Percentiles rank a stretch among this genome's conserved stretches.
phyloP scores from a whole-genome alignment of 2,329 filamentous ascomycete species.

The Graphilbum fragrans region DNA sequence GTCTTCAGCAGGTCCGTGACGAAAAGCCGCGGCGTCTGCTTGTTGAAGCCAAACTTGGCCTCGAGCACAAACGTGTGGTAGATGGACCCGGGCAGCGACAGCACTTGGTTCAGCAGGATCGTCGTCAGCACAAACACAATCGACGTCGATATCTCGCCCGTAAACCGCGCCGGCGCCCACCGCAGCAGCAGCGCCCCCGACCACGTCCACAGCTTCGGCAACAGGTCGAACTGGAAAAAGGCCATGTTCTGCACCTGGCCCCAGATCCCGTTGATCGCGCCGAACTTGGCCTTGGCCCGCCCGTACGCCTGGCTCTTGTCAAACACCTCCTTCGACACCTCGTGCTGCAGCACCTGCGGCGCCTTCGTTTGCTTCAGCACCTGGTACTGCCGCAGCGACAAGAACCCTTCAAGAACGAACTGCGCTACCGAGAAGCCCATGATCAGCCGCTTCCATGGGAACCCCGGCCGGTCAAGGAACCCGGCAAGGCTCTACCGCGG shows the following conservation, averaged over 20 bases:
- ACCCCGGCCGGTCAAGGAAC: conserved; percentile 79
- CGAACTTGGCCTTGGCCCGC: conserved; percentile 87
- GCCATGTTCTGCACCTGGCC: conserved; percentile 78
- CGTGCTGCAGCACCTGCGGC: conserved; percentile 76
- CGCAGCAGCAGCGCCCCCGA: conserved; percentile 62
- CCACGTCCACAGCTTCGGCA: conserved; percentile 81
- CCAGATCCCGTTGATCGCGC: conserved; percentile 69
- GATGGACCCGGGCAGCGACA: conserved; percentile 70
- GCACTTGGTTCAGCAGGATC: conserved; percentile 65
- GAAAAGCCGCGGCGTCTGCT: conserved; percentile 85
- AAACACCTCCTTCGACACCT: conserved; percentile 81
- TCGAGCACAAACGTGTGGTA: conserved; percentile 95
- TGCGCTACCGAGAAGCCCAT: conserved; percentile 89
- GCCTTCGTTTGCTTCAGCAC: conserved; percentile 69
- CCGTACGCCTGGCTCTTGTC: conserved; percentile 96
- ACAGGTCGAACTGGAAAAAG: conserved; percentile 81
- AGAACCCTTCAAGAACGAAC: conserved; percentile 79
- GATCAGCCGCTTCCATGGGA: conserved; percentile 96
- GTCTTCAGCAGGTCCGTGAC: conserved; percentile 85
- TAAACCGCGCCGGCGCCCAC: conserved; percentile 67
- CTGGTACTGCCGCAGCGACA: conserved; percentile 81
- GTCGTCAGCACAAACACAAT: conserved; percentile 87
- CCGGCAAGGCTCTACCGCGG: conserved; percentile 55
- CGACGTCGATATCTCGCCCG: conserved; percentile 86
- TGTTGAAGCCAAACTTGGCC: conserved; percentile 97